A percentile compares a stretch with the other conserved stretches of the same genome.
Evolutionary conservation across 495 filamentous ascomycete species (phyloP).

Genomic region (Aspergillus asperescens): DNA sequence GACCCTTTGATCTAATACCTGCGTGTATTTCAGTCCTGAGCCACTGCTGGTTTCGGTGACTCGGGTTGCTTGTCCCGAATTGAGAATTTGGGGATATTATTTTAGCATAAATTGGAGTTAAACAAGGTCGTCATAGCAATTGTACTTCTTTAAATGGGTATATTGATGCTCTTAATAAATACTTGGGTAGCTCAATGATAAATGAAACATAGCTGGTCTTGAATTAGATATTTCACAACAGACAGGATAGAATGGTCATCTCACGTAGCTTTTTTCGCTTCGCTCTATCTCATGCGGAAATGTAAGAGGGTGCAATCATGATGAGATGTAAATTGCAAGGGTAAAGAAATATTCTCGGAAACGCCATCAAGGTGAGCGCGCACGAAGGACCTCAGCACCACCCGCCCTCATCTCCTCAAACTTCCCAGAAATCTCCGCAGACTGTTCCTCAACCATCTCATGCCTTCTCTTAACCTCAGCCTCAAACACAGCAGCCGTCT

Average conservation of each 20-base stretch:
- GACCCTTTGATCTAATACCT: neutral
- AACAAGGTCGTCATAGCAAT: neutral
- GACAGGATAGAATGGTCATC: neutral
- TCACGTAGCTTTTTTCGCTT: neutral
- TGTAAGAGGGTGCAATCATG: neutral
- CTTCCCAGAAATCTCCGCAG: slow-evolving; percentile 34
- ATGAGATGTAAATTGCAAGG: neutral
- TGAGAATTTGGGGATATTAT: neutral
- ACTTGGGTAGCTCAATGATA: neutral
- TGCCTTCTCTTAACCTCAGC: slow-evolving; percentile 55
- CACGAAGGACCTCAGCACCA: slow-evolving; percentile 39
- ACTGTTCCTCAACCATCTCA: slow-evolving; percentile 34
- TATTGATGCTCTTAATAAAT: slow-evolving; percentile 7
- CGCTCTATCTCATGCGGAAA: neutral
- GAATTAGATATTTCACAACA: neutral
- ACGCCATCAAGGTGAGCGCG: slow-evolving; percentile 27
- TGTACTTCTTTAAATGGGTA: slow-evolving; percentile 2
- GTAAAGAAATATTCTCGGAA: neutral
- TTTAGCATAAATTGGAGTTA: slow-evolving; percentile 14
- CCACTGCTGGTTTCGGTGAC: slow-evolving; percentile 18
- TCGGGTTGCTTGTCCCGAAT: slow-evolving; percentile 1
- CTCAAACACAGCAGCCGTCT: slow-evolving; percentile 61
- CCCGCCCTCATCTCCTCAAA: slow-evolving; percentile 42
- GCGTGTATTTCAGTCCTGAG: slow-evolving; percentile 1
- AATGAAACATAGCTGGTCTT: neutral